A percentile compares a stretch with the other conserved stretches of the same genome.
Conservation (phyloP, 1,284 basidiomycete genomes). For the Rhizopogon hawkerae region DNA sequence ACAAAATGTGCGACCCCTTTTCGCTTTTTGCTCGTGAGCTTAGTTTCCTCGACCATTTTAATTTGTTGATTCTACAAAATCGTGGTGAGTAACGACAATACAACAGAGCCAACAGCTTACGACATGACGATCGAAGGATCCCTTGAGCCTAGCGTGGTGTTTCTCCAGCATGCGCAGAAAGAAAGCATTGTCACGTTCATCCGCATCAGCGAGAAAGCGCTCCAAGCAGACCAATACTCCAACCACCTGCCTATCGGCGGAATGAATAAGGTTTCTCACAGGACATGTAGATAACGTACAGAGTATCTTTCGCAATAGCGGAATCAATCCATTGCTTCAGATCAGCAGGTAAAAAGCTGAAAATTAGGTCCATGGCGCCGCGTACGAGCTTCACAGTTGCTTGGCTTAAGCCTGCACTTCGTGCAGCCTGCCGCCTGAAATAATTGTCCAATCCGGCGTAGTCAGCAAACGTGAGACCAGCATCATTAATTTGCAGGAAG, state of each 20-base stretch:
- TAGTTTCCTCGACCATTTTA: constrained; percentile 84
- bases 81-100: constrained; percentile 4
- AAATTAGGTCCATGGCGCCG: constrained; percentile 89
- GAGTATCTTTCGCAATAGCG: constrained; percentile 65
- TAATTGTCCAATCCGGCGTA: constrained; percentile 93
- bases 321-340: constrained; percentile 80
- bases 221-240: constrained; percentile 81
- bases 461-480: constrained; percentile 88
- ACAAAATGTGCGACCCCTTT: constrained; percentile 92
- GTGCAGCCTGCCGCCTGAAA: constrained; percentile 83
- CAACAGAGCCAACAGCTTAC: constrained; percentile 38
- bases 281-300: constrained; percentile 41
- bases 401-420: constrained; percentile 58
- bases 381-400: constrained; percentile 75
- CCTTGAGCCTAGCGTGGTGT: constrained; percentile 70
- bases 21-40: constrained; percentile 85
- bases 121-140: constrained; percentile 68
- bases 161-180: constrained; percentile 70
- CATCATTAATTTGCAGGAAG: constrained; percentile 87
- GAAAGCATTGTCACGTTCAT: constrained; percentile 73
- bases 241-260: constrained; percentile 62
- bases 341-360: constrained; percentile 84
- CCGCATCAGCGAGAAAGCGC: constrained; percentile 68
- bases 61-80: constrained; percentile 71
- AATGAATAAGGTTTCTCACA: constrained; percentile 6